Conservation (phyloP, 2,329 filamentous ascomycete species). For the Clarireedia paspali region DNA sequence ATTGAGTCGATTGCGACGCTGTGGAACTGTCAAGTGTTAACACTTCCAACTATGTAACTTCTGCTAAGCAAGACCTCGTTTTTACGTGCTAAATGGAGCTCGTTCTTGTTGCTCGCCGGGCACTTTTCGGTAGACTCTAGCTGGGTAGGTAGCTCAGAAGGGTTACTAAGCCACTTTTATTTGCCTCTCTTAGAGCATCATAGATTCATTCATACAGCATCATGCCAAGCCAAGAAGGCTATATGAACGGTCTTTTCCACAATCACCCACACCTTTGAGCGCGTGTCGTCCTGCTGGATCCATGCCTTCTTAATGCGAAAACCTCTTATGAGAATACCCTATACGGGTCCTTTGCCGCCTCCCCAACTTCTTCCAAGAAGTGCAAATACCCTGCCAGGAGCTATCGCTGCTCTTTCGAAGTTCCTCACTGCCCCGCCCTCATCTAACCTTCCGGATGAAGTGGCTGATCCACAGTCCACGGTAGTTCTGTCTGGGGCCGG, state of each 20-base stretch:
- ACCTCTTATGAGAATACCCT: slow-evolving; percentile 80
- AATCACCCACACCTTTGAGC: not conserved
- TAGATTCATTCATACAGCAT: no score
- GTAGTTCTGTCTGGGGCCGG: slow-evolving; percentile 75
- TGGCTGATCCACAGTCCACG: slow-evolving; percentile 38
- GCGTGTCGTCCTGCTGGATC: not conserved
- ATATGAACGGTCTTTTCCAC: not conserved
- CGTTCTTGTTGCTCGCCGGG: no score
- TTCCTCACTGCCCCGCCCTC: slow-evolving; percentile 64
- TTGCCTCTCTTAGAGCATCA: no score
- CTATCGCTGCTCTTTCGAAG: slow-evolving; percentile 65
- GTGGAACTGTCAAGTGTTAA: no score
- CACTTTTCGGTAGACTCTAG: no score
- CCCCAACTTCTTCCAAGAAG: slow-evolving; percentile 67
- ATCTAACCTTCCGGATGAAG: slow-evolving; percentile 34
- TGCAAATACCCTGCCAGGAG: slow-evolving; percentile 62
- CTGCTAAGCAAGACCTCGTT: no score
- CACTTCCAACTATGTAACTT: no score
- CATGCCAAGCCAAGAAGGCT: not conserved
- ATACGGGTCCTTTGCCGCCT: slow-evolving; percentile 71
- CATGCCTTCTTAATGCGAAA: slow-evolving; percentile 46
- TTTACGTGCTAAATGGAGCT: no score
- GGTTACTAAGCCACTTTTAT: no score
- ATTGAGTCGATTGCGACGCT: no score
- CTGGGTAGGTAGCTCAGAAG: no score